Base-by-base conservation (phyloP, 1,139 yeast species). In the Geotrichum carabidarum region DNA sequence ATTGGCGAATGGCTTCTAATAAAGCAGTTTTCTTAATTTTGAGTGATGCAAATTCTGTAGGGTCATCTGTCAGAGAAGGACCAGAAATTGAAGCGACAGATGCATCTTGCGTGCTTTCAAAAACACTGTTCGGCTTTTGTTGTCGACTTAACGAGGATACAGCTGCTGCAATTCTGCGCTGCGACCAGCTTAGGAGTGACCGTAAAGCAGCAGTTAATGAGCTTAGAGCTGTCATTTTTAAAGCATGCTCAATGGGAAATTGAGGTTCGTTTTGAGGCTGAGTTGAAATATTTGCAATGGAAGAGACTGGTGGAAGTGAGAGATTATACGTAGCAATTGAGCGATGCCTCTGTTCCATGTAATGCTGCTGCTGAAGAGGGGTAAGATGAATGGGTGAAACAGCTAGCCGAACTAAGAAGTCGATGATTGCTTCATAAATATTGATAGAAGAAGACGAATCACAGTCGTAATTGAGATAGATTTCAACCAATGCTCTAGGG, bases 381-480 rank as follows among this genome's bases (percentile, higher is more conserved):
- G 94, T 79, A 9, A 85, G 82, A 31, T 84, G 93, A 4, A 86
- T 84, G 59, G 90, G 78, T 0, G 84, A 77, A 44, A 87, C 74
- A 0, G 96, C 84, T 57, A 86, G 72, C 61, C 80, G 81, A 4
- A 95, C 86, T 62, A 93, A 75, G 62, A 86, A 84, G 62, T 89
- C 93, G 53, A 90, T 81, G 42, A 88, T 74, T 53, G 81, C 78
- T 70, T 94, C 99, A 69, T 93, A 89, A 51, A 91, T 78, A 67
- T 93, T 93, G 48, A 95, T 88, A 77, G 85, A 80, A 5, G 81
- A 75, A 17, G 85, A 78, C 12, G 70, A 64, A 67, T 90, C 96
- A 73, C 99, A 94, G 69, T 94, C 99, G 69, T 93, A 94, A 69
- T 94, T 94, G 65, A 94, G 78, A 66, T 93, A 94, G 59, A 93